A percentile compares a stretch with the other conserved stretches of the same genome.
Conservation (phyloP, 208 protist genomes). For the Leishmania braziliensis region DNA sequence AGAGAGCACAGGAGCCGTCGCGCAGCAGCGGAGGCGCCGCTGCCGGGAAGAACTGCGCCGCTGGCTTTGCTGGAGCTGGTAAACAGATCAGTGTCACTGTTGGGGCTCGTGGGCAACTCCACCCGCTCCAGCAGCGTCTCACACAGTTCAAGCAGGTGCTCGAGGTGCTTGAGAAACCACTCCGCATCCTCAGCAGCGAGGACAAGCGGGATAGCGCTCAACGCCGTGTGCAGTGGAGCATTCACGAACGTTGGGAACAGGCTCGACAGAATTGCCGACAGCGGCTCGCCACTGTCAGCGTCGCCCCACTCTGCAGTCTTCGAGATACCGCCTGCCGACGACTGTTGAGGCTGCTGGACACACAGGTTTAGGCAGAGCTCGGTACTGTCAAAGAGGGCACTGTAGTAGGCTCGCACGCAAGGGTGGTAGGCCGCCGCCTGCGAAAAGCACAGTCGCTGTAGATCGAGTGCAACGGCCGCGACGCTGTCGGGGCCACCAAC, state of each 20-base stretch:
- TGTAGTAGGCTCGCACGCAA: constrained; percentile 43
- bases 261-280: constrained; percentile 22
- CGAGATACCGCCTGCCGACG: not conserved
- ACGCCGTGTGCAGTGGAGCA: constrained; percentile 61
- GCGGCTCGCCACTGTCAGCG: not conserved
- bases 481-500: constrained; percentile 4
- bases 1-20: constrained; percentile 22
- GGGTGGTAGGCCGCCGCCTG: constrained; percentile 33
- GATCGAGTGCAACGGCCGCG: constrained; percentile 14
- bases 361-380: constrained; percentile 24
- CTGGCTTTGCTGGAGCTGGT: not conserved
- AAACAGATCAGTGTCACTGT: not conserved
- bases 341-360: constrained; percentile 8
- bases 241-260: constrained; percentile 48
- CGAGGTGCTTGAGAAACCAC: constrained; percentile 67
- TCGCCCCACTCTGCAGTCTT: not conserved
- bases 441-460: constrained; percentile 40
- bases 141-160: constrained; percentile 34
- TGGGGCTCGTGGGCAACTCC: not conserved
- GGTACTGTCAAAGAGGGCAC: constrained; percentile 34
- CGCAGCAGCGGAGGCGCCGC: constrained; percentile 2
- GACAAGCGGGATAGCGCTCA: constrained; percentile 75
- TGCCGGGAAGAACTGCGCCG: not conserved
- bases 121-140: constrained; percentile 25
- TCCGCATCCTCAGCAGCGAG: constrained; percentile 51